Evolutionary conservation across 2,329 filamentous ascomycete species (phyloP).

Genomic region (Pyrenophora tritici-repentis): DNA sequence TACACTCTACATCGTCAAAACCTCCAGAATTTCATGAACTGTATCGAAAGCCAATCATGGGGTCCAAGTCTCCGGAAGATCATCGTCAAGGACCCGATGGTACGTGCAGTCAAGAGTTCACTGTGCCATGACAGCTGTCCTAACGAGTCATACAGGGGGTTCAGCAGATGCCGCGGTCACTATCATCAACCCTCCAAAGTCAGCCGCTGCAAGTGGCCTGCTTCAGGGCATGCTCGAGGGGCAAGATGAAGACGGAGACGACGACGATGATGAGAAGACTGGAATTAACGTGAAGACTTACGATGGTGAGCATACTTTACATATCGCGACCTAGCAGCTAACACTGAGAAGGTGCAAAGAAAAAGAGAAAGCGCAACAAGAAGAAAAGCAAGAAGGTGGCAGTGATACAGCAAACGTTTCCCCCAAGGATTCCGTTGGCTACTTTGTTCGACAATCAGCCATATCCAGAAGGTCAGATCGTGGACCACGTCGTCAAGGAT

Average conservation of each 20-base stretch:
- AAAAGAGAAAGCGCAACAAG: constrained; percentile 72
- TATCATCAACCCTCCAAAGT: constrained; percentile 40
- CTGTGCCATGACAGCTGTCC: constrained; percentile 2
- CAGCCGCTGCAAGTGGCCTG: constrained; percentile 44
- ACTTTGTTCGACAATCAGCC: constrained; percentile 69
- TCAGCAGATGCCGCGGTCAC: constrained; percentile 30
- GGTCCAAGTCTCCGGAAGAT: constrained; percentile 47
- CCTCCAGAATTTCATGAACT: constrained; percentile 4
- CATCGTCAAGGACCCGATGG: constrained; percentile 43
- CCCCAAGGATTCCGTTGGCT: constrained; percentile 72
- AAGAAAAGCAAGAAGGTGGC: constrained; percentile 69
- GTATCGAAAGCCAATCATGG: constrained; percentile 34
- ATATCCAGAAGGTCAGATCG: constrained; percentile 77
- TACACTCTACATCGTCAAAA: neutral
- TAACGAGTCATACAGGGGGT: constrained; percentile 35
- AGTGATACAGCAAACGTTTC: constrained; percentile 66
- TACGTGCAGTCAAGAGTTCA: constrained; percentile 13
- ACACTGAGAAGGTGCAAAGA: constrained; percentile 62
- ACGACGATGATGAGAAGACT: constrained; percentile 48
- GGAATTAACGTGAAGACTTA: constrained; percentile 39
- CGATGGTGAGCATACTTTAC: constrained; percentile 19
- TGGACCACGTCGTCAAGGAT: constrained; percentile 66
- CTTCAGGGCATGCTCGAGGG: constrained; percentile 48
- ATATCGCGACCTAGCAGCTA: constrained; percentile 3
- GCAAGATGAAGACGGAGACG: constrained; percentile 55